phyloP scores from a whole-genome alignment of 2,329 filamentous ascomycete species.

The Chrysosporium queenslandicum region DNA sequence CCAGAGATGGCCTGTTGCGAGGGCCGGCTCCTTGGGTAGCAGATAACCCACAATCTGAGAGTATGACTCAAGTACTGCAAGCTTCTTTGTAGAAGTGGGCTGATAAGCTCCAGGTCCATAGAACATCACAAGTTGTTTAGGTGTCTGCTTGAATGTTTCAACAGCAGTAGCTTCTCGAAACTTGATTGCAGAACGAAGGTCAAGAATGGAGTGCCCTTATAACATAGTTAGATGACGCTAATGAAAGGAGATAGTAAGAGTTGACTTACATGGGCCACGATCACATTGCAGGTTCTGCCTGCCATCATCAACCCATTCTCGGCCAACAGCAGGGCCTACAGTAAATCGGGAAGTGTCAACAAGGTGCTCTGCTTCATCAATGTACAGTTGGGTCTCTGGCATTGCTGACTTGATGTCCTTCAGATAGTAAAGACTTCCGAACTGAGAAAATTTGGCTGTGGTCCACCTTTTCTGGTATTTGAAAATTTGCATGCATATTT shows the following conservation, averaged over 20 bases:
- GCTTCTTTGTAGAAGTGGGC: slow-evolving; percentile 21
- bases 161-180: neutral
- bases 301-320: neutral
- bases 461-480: neutral
- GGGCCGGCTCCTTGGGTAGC: neutral
- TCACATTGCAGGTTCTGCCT: neutral
- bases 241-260: slow-evolving; percentile 24
- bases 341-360: neutral
- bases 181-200: neutral
- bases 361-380: neutral
- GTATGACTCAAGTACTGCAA: slow-evolving; percentile 16
- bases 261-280: neutral
- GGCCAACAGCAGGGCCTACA: neutral
- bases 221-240: neutral
- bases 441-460: neutral
- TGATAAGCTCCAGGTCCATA: slow-evolving; percentile 18
- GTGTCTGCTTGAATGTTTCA: slow-evolving; percentile 3
- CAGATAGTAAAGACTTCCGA: neutral
- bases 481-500: neutral
- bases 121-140: slow-evolving; percentile 12
- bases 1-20: slow-evolving; percentile 22
- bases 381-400: neutral
- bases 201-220: neutral
- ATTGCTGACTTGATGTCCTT: neutral
- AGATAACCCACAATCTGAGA: slow-evolving; percentile 13